phyloP scores from a whole-genome alignment of 2,329 filamentous ascomycete species.

The Epichloe amarillans region DNA sequence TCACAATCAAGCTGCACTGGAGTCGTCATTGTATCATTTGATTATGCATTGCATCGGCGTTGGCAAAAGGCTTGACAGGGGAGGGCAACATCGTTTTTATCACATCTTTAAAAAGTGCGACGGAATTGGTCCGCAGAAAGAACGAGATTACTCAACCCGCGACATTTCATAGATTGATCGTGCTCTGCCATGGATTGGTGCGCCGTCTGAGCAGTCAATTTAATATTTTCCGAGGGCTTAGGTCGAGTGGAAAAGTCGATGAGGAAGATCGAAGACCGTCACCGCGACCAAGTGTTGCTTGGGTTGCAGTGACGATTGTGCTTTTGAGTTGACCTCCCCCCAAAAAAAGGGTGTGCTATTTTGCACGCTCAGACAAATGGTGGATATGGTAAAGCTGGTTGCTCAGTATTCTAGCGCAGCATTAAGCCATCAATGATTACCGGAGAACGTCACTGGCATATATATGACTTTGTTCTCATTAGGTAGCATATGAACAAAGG shows the following conservation, averaged over 20 bases:
- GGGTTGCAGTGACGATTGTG: background rate
- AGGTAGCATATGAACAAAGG: background rate
- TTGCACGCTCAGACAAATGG: conserved; percentile 1
- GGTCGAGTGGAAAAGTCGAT: conserved; percentile 10
- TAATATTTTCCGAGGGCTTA: conserved; percentile 18
- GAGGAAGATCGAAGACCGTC: background rate
- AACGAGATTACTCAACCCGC: conserved; percentile 24
- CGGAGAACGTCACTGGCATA: background rate
- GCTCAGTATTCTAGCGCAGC: background rate
- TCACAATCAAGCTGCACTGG: conserved; percentile 10
- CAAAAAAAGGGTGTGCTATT: background rate
- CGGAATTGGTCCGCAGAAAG: conserved; percentile 22
- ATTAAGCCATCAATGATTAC: background rate
- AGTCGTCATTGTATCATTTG: conserved; percentile 25
- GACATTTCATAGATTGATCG: conserved; percentile 28
- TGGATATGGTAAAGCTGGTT: background rate
- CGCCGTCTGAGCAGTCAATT: conserved; percentile 9
- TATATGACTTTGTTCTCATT: background rate
- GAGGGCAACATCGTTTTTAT: conserved; percentile 16
- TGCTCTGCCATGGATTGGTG: conserved; percentile 10
- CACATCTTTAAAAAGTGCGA: conserved; percentile 8
- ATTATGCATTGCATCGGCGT: conserved; percentile 47
- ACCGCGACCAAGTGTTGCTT: background rate
- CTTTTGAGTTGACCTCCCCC: background rate
- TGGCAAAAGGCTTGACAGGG: conserved; percentile 24